phyloP scores from a whole-genome alignment of 352 stramenopile genomes.

The Blastocystis sp. region DNA sequence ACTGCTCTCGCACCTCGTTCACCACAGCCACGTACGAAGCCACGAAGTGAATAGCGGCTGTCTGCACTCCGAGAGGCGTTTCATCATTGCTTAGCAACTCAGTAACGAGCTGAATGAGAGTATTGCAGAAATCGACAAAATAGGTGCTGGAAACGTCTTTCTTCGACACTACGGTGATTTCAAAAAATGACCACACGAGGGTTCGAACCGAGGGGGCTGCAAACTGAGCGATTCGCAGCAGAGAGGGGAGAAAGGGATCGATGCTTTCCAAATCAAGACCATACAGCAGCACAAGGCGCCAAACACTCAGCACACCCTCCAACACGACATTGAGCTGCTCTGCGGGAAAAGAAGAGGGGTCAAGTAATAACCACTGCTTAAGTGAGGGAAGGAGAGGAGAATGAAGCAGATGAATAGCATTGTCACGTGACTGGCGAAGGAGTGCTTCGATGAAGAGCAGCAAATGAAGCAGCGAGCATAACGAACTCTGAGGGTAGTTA shows the following conservation, averaged over 20 bases:
- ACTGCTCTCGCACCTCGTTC: not conserved
- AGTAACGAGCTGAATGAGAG: not conserved
- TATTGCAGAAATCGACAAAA: constrained; percentile 36
- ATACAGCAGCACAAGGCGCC: constrained; percentile 24
- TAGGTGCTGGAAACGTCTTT: not conserved
- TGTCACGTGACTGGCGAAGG: not conserved
- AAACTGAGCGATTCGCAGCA: constrained; percentile 24
- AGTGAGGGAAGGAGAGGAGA: not conserved
- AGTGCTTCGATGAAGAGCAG: not conserved
- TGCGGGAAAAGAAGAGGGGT: not conserved
- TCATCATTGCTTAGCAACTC: not conserved
- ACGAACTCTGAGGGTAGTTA: not conserved
- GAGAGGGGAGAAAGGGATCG: not conserved
- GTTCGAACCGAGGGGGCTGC: not conserved
- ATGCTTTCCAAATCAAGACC: not conserved
- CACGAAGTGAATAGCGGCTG: not conserved
- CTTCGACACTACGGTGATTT: not conserved
- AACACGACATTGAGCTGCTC: not conserved
- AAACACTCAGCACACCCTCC: constrained; percentile 9
- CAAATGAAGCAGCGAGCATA: not conserved
- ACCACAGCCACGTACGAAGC: constrained; percentile 15
- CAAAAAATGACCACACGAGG: not conserved
- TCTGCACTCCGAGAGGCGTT: not conserved
- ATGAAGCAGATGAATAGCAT: not conserved
- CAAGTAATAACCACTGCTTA: constrained; percentile 23